Conservation (phyloP, 164 flowering plant species). For the Buxus sempervirens region DNA sequence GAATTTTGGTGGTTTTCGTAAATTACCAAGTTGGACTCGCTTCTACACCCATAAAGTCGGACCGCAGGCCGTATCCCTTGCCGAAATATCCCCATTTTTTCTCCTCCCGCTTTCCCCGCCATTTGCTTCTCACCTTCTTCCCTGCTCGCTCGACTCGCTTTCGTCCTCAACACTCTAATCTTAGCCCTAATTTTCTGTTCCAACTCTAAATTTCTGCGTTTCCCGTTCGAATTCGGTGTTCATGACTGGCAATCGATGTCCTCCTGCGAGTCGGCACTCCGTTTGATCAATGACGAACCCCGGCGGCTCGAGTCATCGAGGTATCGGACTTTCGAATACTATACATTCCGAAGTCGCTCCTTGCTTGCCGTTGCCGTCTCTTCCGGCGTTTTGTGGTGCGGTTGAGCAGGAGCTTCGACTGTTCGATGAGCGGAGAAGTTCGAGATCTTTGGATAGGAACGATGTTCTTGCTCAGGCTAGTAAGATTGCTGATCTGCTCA, state of each 20-base stretch:
- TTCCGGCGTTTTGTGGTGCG: constrained; percentile 87
- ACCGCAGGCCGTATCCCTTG: neutral
- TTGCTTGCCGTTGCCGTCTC: constrained; percentile 74
- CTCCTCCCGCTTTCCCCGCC: constrained; percentile 28
- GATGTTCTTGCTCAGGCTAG: constrained; percentile 65
- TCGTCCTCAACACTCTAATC: neutral
- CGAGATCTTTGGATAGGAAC: constrained; percentile 37
- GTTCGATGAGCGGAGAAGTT: constrained; percentile 44
- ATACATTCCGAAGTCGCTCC: constrained; percentile 79
- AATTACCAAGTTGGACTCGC: neutral
- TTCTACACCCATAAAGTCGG: neutral
- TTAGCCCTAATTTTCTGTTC: constrained; percentile 10
- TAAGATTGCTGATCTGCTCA: constrained; percentile 74
- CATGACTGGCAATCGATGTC: constrained; percentile 5
- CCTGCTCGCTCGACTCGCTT: constrained; percentile 16
- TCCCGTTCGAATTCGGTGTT: neutral
- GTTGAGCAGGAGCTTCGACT: constrained; percentile 57
- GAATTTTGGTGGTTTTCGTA: neutral
- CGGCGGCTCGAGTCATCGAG: constrained; percentile 24
- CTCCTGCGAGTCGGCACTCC: neutral
- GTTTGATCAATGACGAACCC: constrained; percentile 33
- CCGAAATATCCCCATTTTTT: constrained; percentile 16
- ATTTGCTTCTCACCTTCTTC: constrained; percentile 12
- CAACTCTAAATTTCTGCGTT: constrained; percentile 3
- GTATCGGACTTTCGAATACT: constrained; percentile 66